Evolutionary conservation across 768 basidiomycete genomes (phyloP).

Genomic region (Collybiopsis luxurians): DNA sequence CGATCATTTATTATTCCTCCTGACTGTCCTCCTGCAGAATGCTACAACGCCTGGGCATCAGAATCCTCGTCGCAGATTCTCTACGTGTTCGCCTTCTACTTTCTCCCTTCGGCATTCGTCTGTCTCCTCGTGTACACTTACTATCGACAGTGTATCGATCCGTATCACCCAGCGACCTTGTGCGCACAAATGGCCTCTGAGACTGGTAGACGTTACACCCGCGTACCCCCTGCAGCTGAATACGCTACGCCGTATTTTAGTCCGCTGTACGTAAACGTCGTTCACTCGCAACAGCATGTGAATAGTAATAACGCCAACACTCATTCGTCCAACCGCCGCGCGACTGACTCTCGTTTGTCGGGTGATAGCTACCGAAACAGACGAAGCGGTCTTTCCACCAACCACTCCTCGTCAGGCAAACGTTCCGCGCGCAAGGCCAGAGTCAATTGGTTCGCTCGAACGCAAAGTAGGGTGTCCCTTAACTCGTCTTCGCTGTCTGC

Average conservation of each 20-base stretch:
- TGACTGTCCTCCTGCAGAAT: constrained; percentile 24
- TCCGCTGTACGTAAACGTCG: neutral
- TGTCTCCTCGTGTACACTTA: constrained; percentile 37
- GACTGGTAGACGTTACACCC: constrained; percentile 1
- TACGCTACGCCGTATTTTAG: neutral
- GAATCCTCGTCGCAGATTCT: constrained; percentile 35
- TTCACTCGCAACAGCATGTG: constrained; percentile 1
- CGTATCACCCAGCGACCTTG: constrained; percentile 33
- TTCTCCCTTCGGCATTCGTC: constrained; percentile 33
- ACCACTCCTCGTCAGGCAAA: neutral
- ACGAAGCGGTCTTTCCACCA: neutral
- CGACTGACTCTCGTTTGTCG: neutral
- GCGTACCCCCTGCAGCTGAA: neutral
- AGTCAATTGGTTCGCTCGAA: neutral
- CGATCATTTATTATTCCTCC: neutral
- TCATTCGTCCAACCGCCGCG: neutral
- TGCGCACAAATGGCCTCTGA: neutral
- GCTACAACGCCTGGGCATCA: constrained; percentile 34
- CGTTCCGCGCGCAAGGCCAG: neutral
- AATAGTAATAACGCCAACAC: neutral
- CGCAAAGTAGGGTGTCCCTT: neutral
- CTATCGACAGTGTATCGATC: constrained; percentile 37
- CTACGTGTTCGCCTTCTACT: constrained; percentile 34
- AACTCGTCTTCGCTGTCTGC: constrained; percentile 1
- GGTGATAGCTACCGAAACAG: neutral